A percentile compares a stretch with the other conserved stretches of the same genome.
Evolutionary conservation across 495 filamentous ascomycete species (phyloP).

Genomic region (Achaetomiella virescens): DNA sequence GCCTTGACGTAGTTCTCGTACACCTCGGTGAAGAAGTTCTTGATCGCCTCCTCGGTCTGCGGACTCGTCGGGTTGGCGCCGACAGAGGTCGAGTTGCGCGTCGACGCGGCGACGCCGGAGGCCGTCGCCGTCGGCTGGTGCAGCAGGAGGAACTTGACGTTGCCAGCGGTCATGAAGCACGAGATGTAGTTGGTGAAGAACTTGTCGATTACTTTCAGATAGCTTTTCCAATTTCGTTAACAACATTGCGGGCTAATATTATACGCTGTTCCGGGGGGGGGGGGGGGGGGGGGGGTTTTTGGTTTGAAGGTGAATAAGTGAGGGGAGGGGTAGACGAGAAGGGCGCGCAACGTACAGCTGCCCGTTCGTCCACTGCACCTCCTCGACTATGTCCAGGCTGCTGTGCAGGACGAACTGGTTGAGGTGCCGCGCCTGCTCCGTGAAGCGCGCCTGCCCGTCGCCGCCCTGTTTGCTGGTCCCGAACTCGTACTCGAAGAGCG

Average conservation of each 20-base stretch:
- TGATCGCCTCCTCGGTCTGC: constrained; percentile 88
- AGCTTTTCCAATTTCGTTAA: too few species aligned
- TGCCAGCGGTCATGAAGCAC: constrained; percentile 80
- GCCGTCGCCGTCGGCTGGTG: constrained; percentile 59
- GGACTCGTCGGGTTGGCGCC: constrained; percentile 76
- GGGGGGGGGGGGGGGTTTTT: not conserved
- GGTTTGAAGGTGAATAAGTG: not conserved
- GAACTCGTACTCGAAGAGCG: constrained; percentile 92
- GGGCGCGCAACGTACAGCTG: constrained; percentile 54
- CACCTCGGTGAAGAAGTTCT: constrained; percentile 87
- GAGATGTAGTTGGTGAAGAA: constrained; percentile 88
- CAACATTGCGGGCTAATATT: too few species aligned
- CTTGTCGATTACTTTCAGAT: constrained; percentile 90
- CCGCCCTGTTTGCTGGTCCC: constrained; percentile 91
- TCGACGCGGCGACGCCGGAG: constrained; percentile 16
- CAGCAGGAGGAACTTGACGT: constrained; percentile 82
- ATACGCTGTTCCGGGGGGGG: not conserved
- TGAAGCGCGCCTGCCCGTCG: constrained; percentile 84
- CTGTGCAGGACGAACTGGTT: constrained; percentile 97
- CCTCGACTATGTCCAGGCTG: constrained; percentile 87
- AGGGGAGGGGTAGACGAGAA: not conserved
- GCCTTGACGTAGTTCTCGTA: constrained; percentile 94
- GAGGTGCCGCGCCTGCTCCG: constrained; percentile 78
- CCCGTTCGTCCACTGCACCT: constrained; percentile 81
- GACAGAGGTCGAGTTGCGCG: constrained; percentile 56